Evolutionary conservation across 306 rosid genomes (phyloP).

Genomic region (Begonia loranthoides): DNA sequence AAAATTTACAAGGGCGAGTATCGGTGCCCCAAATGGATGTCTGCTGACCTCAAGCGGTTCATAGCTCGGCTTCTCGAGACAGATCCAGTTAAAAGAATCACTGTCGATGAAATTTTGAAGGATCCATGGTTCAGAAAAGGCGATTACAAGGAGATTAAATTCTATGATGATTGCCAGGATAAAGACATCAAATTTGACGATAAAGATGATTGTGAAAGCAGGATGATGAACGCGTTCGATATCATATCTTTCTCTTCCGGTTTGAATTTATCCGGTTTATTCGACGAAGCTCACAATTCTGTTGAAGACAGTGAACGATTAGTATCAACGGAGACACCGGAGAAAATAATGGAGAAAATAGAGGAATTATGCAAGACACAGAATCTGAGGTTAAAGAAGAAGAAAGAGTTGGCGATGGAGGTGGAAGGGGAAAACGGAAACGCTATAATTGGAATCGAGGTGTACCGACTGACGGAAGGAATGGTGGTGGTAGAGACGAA

Average conservation of each 20-base stretch:
- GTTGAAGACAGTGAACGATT: slow-evolving; percentile 24
- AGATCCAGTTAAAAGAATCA: slow-evolving; percentile 44
- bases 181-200: slow-evolving; percentile 13
- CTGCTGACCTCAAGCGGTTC: slow-evolving; percentile 36
- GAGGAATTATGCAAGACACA: slow-evolving; percentile 25
- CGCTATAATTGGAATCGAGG: slow-evolving; percentile 18
- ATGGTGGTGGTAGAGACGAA: slow-evolving; percentile 49
- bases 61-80: slow-evolving; percentile 40
- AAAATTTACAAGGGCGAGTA: slow-evolving; percentile 61
- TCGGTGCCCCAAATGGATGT: slow-evolving; percentile 57
- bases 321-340: slow-evolving; percentile 20
- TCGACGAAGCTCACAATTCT: slow-evolving; percentile 8
- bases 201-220: slow-evolving; percentile 11
- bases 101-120: slow-evolving; percentile 30
- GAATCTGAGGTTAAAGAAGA: slow-evolving; percentile 29
- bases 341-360: slow-evolving; percentile 21
- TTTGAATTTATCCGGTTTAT: slow-evolving; percentile 43
- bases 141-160: slow-evolving; percentile 21
- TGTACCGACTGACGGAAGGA: slow-evolving; percentile 29
- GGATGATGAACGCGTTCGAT: slow-evolving; percentile 52
- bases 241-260: slow-evolving; percentile 48
- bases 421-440: slow-evolving; percentile 27
- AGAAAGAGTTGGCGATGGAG: slow-evolving; percentile 34
- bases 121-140: slow-evolving; percentile 61
- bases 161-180: slow-evolving; percentile 9